phyloP scores from a whole-genome alignment of 2,329 filamentous ascomycete species.

The Penicillium sp. region DNA sequence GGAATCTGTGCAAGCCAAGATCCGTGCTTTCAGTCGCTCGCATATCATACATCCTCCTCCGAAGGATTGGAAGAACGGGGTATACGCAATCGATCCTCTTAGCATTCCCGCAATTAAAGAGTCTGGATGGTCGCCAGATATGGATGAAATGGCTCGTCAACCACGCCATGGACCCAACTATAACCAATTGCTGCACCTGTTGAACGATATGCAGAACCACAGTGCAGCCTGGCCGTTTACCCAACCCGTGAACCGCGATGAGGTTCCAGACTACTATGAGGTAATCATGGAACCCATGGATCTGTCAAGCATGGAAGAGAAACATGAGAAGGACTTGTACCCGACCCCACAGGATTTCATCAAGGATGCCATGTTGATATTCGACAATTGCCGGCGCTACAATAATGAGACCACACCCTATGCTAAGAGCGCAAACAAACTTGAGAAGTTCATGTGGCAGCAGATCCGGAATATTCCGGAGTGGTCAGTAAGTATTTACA shows the following conservation, averaged over 20 bases:
- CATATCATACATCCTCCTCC: conserved; percentile 86
- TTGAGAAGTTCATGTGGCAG: conserved; percentile 94
- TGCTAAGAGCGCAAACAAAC: conserved; percentile 88
- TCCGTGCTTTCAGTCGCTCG: conserved; percentile 82
- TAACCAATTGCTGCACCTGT: conserved; percentile 85
- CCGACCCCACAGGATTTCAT: conserved; percentile 89
- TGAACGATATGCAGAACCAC: conserved; percentile 95
- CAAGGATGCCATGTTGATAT: conserved; percentile 82
- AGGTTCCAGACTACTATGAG: conserved; percentile 98
- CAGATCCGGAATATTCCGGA: conserved; percentile 89
- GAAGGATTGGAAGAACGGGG: conserved; percentile 76
- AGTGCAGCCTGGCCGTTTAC: conserved; percentile 92
- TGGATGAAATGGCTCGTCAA: conserved; percentile 94
- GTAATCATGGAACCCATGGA: conserved; percentile 99
- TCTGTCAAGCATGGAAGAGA: conserved; percentile 89
- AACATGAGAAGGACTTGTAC: conserved; percentile 92
- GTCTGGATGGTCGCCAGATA: conserved; percentile 93
- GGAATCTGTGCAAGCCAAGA: conserved; percentile 91
- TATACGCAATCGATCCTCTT: conserved; percentile 76
- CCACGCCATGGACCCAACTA: conserved; percentile 96
- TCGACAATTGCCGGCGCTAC: conserved; percentile 92
- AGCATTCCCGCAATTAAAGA: conserved; percentile 84
- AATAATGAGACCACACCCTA: conserved; percentile 96
- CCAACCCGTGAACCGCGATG: conserved; percentile 88
- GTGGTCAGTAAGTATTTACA: conserved; percentile 64